These are phyloP conservation scores for Emergomyces pasteurianus DNA, from an alignment of 2,329 filamentous ascomycete genomes.

Conservation along the genomic window DNA sequence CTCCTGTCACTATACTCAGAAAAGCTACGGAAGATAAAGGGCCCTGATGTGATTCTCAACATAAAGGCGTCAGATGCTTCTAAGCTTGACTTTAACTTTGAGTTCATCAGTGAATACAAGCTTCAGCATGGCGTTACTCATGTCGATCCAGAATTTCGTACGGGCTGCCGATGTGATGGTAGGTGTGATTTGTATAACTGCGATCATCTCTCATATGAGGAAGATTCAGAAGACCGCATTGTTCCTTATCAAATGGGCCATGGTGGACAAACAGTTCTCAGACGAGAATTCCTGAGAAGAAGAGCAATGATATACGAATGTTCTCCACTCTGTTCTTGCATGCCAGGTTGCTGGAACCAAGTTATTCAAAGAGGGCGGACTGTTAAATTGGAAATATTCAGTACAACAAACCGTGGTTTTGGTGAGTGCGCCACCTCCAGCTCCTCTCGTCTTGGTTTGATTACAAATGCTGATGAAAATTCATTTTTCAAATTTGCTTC, in stretches of 20 bases:
- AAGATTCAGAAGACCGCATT: constrained; percentile 19
- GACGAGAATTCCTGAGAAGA: constrained; percentile 19
- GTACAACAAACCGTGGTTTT: constrained; percentile 31
- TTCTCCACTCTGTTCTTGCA: constrained; percentile 26
- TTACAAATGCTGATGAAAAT: background rate
- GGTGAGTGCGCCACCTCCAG: constrained; percentile 15
- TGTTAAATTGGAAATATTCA: constrained; percentile 31
- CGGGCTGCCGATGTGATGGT: constrained; percentile 21
- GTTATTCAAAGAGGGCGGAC: constrained; percentile 31
- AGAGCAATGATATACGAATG: constrained; percentile 33
- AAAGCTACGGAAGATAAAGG: constrained; percentile 18
- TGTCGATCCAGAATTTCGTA: constrained; percentile 20
- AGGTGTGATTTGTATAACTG: constrained; percentile 19
- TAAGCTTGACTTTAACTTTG: constrained; percentile 23
- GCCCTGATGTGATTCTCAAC: constrained; percentile 19
- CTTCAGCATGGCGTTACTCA: constrained; percentile 21
- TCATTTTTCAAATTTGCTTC: background rate
- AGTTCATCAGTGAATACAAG: constrained; percentile 28
- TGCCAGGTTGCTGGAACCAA: constrained; percentile 28
- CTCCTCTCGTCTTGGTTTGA: background rate
- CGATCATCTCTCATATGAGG: constrained; percentile 21
- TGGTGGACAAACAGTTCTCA: constrained; percentile 17
- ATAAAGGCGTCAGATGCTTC: constrained; percentile 6
- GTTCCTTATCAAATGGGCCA: constrained; percentile 18
- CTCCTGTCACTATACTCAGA: constrained; percentile 9